Evolutionary conservation across 1,284 basidiomycete species (phyloP).

Genomic region (Pterulicium gracile): DNA sequence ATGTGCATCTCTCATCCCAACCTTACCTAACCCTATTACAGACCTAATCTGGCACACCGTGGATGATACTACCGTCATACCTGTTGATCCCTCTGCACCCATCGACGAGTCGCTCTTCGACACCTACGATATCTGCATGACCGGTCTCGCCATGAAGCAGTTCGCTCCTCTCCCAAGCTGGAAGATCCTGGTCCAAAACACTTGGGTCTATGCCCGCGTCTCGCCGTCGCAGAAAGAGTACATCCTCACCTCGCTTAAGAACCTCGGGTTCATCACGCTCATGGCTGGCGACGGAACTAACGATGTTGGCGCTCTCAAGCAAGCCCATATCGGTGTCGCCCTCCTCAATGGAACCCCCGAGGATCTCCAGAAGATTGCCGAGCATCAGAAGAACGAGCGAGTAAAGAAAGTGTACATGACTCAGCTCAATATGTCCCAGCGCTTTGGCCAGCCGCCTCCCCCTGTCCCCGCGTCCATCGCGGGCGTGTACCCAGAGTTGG

Average conservation of each 20-base stretch:
- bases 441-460: slow-evolving; percentile 87
- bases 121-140: slow-evolving; percentile 89
- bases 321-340: slow-evolving; percentile 91
- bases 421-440: slow-evolving; percentile 78
- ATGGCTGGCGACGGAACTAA: slow-evolving; percentile 98
- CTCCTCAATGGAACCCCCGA: slow-evolving; percentile 85
- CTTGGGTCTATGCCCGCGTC: slow-evolving; percentile 95
- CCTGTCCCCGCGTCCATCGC: slow-evolving; percentile 80
- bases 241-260: slow-evolving; percentile 82
- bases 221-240: slow-evolving; percentile 93
- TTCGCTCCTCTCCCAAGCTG: slow-evolving; percentile 59
- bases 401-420: slow-evolving; percentile 95
- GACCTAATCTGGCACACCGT: slow-evolving; percentile 91
- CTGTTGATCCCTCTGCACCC: slow-evolving; percentile 68
- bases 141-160: slow-evolving; percentile 83
- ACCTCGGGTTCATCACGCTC: slow-evolving; percentile 80
- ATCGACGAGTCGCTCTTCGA: slow-evolving; percentile 71
- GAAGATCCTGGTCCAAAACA: slow-evolving; percentile 78
- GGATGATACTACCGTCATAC: slow-evolving; percentile 79
- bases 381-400: slow-evolving; percentile 80
- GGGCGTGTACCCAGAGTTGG: slow-evolving; percentile 79
- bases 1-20: not conserved
- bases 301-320: slow-evolving; percentile 93
- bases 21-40: slow-evolving; percentile 16
- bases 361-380: slow-evolving; percentile 87